A percentile compares a stretch with the other conserved stretches of the same genome.
Evolutionary conservation across 768 basidiomycete species (phyloP).

Genomic region (Coprinellus aureogranulatus): DNA sequence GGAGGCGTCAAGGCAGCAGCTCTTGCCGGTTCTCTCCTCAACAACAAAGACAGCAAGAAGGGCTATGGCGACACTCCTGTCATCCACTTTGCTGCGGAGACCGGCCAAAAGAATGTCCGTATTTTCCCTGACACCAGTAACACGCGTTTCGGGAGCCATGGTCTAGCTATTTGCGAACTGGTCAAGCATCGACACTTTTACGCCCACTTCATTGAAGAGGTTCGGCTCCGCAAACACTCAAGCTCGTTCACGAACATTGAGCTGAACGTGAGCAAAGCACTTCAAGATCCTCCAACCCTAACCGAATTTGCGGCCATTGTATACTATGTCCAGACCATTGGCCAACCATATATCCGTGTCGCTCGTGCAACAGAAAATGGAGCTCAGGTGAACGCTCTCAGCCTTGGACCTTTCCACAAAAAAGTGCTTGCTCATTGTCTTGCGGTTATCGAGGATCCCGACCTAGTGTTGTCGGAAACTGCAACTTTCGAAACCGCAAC

Average conservation of each 20-base stretch:
- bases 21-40: slow-evolving; percentile 20
- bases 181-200: slow-evolving; percentile 20
- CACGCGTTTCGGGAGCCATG: slow-evolving; percentile 25
- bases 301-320: slow-evolving; percentile 26
- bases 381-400: slow-evolving; percentile 18
- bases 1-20: slow-evolving; percentile 15
- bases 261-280: slow-evolving; percentile 22
- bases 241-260: slow-evolving; percentile 22
- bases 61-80: slow-evolving; percentile 24
- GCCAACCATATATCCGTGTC: slow-evolving; percentile 25
- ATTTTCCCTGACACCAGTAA: slow-evolving; percentile 33
- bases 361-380: slow-evolving; percentile 16
- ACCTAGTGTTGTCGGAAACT: slow-evolving; percentile 17
- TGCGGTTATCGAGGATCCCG: slow-evolving; percentile 18
- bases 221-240: slow-evolving; percentile 26
- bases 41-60: slow-evolving; percentile 32
- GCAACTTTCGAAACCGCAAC: slow-evolving; percentile 13
- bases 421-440: slow-evolving; percentile 15
- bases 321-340: slow-evolving; percentile 25
- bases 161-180: slow-evolving; percentile 24
- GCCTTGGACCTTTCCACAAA: slow-evolving; percentile 25
- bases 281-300: slow-evolving; percentile 23
- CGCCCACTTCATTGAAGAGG: slow-evolving; percentile 21
- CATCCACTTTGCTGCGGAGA: slow-evolving; percentile 13
- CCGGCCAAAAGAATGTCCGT: slow-evolving; percentile 12